phyloP scores from a whole-genome alignment of 2,329 filamentous ascomycete species.

The Akanthomyces dipterigenus region DNA sequence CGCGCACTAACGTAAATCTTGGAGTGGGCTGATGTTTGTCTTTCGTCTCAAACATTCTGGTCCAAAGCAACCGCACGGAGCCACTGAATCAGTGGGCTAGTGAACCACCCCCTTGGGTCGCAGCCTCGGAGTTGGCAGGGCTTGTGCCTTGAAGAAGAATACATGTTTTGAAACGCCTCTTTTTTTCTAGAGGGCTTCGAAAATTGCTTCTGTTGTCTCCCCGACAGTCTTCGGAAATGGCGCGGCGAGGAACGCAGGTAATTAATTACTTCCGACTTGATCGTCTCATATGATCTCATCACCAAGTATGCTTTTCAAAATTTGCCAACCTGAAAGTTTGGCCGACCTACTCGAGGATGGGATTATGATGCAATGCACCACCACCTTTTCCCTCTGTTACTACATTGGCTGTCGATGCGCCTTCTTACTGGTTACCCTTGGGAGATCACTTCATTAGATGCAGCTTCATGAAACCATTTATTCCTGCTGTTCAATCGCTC shows the following conservation, averaged over 20 bases:
- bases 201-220: constrained; percentile 2
- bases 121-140: background rate
- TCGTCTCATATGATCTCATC: background rate
- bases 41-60: background rate
- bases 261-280: background rate
- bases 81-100: background rate
- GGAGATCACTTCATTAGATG: too few relatives aligned
- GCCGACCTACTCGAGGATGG: too few relatives aligned
- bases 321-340: too few relatives aligned
- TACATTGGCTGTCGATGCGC: background rate
- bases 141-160: background rate
- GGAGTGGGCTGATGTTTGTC: background rate
- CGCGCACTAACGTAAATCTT: background rate
- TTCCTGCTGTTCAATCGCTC: too few relatives aligned
- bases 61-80: background rate
- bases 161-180: background rate
- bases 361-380: background rate
- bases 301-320: background rate
- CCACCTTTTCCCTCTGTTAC: background rate
- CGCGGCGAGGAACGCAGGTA: background rate
- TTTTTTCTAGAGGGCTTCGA: background rate
- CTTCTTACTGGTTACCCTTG: background rate
- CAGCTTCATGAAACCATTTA: background rate
- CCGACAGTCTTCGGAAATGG: background rate
- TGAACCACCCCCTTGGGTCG: background rate